These are phyloP conservation scores for Arachis hypogaea DNA, from an alignment of 306 rosid genomes.

Conservation along the genomic window DNA sequence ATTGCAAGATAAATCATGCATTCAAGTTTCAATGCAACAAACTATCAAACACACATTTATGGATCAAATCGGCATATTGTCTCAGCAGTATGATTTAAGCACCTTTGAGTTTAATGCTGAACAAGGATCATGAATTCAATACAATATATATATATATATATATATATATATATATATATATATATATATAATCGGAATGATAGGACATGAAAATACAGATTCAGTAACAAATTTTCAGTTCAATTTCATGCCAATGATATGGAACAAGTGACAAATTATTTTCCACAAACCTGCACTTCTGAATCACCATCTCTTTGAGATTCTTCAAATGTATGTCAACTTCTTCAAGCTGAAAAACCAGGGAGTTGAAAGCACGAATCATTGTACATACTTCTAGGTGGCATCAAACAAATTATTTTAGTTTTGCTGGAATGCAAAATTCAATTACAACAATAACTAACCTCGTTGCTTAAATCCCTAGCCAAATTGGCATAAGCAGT, in stretches of 20 bases:
- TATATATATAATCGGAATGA: neutral
- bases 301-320: conserved; percentile 69
- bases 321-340: conserved; percentile 62
- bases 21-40: neutral
- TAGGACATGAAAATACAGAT: neutral
- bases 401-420: conserved; percentile 30
- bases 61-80: conserved; percentile 11
- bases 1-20: conserved; percentile 19
- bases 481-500: conserved; percentile 76
- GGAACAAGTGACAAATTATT: conserved; percentile 24
- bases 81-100: conserved; percentile 1
- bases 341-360: conserved; percentile 62
- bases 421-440: conserved; percentile 25
- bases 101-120: conserved; percentile 15
- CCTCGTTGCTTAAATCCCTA: conserved; percentile 70
- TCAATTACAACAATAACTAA: conserved; percentile 41
- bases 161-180: neutral
- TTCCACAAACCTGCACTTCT: conserved; percentile 74
- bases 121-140: conserved; percentile 4
- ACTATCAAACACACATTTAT: conserved; percentile 2
- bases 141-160: neutral
- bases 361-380: conserved; percentile 36
- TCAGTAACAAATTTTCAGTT: conserved; percentile 20
- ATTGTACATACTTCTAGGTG: conserved; percentile 23
- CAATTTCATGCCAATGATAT: conserved; percentile 21